phyloP scores from a whole-genome alignment of 1,139 yeast species.

The Candida neerlandica region DNA sequence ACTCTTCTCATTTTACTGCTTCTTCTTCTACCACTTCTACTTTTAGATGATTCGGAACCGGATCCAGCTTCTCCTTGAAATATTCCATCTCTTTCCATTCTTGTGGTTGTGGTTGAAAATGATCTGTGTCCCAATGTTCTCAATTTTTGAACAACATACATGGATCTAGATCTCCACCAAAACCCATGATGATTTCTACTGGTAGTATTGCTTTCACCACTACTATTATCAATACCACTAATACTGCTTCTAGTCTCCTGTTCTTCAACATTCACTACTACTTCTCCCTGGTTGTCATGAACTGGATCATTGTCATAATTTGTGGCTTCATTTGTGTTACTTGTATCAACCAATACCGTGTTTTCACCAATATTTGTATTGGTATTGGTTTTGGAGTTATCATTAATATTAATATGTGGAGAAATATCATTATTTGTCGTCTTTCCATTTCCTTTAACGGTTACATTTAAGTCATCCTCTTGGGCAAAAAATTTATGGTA shows the following conservation, averaged over 20 bases:
- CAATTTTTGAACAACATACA: conserved; percentile 1
- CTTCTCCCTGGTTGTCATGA: too few species aligned
- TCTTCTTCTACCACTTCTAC: background rate
- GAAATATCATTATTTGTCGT: background rate
- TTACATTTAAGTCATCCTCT: conserved; percentile 5
- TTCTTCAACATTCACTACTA: background rate
- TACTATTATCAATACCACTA: background rate
- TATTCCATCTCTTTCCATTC: background rate
- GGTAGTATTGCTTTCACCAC: background rate
- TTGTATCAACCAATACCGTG: too few species aligned
- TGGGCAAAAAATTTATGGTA: conserved; percentile 12
- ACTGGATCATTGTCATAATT: too few species aligned
- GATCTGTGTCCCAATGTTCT: conserved; percentile 1
- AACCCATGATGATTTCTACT: background rate
- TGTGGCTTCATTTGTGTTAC: too few species aligned
- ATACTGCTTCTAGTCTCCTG: background rate
- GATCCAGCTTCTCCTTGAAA: too few species aligned
- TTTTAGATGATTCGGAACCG: background rate
- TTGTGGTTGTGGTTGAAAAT: background rate
- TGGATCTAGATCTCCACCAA: conserved; percentile 2
- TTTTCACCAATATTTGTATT: too few species aligned
- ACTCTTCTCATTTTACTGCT: background rate
- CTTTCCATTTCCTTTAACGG: background rate
- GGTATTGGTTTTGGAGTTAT: too few species aligned
- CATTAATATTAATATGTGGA: background rate